Evolutionary conservation across 768 basidiomycete genomes (phyloP).

Genomic region (Amylocystis lapponica): DNA sequence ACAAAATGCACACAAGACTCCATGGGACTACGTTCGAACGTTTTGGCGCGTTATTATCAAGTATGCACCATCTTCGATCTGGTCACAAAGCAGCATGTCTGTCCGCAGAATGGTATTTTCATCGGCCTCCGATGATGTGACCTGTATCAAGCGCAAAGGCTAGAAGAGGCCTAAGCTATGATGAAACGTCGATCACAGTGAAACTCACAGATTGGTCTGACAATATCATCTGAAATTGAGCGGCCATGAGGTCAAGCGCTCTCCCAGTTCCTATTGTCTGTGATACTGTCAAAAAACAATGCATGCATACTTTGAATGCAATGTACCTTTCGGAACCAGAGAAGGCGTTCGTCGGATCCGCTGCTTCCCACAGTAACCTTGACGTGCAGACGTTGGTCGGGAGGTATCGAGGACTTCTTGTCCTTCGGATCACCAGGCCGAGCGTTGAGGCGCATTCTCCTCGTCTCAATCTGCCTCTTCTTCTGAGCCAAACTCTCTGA

Average conservation of each 20-base stretch:
- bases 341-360: conserved; percentile 34
- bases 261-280: conserved; percentile 54
- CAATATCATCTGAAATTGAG: conserved; percentile 32
- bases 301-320: neutral
- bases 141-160: no score
- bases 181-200: no score
- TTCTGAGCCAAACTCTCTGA: no score
- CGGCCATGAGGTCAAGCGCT: conserved; percentile 51
- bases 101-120: conserved; percentile 37
- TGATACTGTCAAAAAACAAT: neutral
- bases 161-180: neutral
- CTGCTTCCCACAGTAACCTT: conserved; percentile 32
- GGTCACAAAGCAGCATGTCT: conserved; percentile 40
- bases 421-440: conserved; percentile 57
- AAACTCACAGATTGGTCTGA: no score
- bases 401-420: conserved; percentile 36
- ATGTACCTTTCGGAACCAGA: conserved; percentile 73
- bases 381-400: conserved; percentile 56
- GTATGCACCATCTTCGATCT: conserved; percentile 48
- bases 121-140: no score
- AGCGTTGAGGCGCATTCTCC: conserved; percentile 74
- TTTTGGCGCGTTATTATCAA: conserved; percentile 7
- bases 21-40: no score
- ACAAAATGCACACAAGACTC: no score
- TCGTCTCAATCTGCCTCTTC: conserved; percentile 55